These are phyloP conservation scores for Teunomyces cretensis DNA, from an alignment of 805 yeast species.

Conservation along the genomic window DNA sequence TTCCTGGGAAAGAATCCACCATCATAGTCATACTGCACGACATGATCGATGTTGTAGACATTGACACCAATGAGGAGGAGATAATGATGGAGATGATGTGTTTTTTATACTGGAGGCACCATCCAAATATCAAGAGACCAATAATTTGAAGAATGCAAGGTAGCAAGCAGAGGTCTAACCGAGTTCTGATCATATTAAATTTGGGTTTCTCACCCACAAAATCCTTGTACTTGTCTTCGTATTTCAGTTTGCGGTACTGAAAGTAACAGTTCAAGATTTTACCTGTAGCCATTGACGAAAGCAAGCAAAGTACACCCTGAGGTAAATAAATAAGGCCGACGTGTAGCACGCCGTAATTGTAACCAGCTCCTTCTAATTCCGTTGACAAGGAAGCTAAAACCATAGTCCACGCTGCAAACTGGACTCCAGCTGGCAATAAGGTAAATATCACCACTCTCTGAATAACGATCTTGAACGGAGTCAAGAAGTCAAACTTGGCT, in stretches of 20 bases:
- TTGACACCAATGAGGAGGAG: slow-evolving; percentile 54
- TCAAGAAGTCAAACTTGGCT: slow-evolving; percentile 7
- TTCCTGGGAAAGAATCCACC: slow-evolving; percentile 70
- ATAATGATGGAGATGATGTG: slow-evolving; percentile 57
- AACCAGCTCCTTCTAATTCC: slow-evolving; percentile 44
- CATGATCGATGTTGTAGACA: slow-evolving; percentile 54
- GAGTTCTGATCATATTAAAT: slow-evolving; percentile 54
- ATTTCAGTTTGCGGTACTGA: slow-evolving; percentile 21
- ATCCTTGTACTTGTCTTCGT: slow-evolving; percentile 21
- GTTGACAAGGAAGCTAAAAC: slow-evolving; percentile 65
- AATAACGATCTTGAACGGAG: slow-evolving; percentile 43
- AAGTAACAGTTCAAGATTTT: slow-evolving; percentile 54
- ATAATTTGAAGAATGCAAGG: slow-evolving; percentile 44
- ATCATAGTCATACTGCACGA: slow-evolving; percentile 61
- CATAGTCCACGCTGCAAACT: slow-evolving; percentile 70
- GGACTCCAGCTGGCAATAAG: slow-evolving; percentile 59
- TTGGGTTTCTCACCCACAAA: slow-evolving; percentile 14
- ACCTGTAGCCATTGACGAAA: slow-evolving; percentile 63
- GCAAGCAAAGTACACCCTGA: slow-evolving; percentile 64
- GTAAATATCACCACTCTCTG: slow-evolving; percentile 46
- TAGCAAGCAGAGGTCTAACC: slow-evolving; percentile 44
- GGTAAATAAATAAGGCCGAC: slow-evolving; percentile 76
- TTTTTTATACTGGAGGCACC: slow-evolving; percentile 58
- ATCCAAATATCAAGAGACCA: slow-evolving; percentile 60
- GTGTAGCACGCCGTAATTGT: slow-evolving; percentile 52